These are phyloP conservation scores for Leccinum insolens DNA, from an alignment of 1,284 basidiomycete species.

Conservation along the genomic window DNA sequence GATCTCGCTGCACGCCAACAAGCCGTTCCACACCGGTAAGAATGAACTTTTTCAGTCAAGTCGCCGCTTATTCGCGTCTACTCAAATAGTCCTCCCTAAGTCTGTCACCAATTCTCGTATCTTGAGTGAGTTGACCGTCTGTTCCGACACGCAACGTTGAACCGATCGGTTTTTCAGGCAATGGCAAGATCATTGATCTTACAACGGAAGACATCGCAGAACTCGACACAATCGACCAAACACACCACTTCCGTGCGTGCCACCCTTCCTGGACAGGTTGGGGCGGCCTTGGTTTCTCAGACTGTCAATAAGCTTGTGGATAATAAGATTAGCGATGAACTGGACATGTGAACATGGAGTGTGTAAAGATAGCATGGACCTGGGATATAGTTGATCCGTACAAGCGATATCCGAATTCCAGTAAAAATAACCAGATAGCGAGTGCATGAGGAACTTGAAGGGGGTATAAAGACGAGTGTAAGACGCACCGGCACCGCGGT, in stretches of 20 bases:
- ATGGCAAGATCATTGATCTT: constrained; percentile 57
- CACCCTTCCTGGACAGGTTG: constrained; percentile 61
- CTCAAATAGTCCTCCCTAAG: constrained; percentile 55
- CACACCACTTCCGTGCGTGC: constrained; percentile 57
- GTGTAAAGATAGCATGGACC: not conserved
- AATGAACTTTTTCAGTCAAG: not conserved
- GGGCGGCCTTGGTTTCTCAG: constrained; percentile 62
- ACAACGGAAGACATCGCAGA: constrained; percentile 56
- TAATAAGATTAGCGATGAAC: not conserved
- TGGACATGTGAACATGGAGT: constrained; percentile 9
- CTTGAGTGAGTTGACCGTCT: constrained; percentile 10
- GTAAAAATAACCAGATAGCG: constrained; percentile 10
- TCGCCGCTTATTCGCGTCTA: not conserved
- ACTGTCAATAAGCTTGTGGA: constrained; percentile 40
- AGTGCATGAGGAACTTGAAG: constrained; percentile 1
- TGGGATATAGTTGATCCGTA: constrained; percentile 5
- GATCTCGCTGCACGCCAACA: constrained; percentile 42
- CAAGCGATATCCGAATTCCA: not conserved
- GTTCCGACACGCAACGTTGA: not conserved
- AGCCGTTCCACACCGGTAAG: constrained; percentile 51
- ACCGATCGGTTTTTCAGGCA: not conserved
- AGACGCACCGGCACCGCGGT: too few species aligned
- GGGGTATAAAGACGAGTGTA: constrained; percentile 12
- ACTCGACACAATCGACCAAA: constrained; percentile 57
- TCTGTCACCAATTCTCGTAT: constrained; percentile 59